Evolutionary conservation across 2,329 filamentous ascomycete species (phyloP), one percentile per base, ranked within the genome.

Genomic region (Neocatenulostroma microsporum): DNA sequence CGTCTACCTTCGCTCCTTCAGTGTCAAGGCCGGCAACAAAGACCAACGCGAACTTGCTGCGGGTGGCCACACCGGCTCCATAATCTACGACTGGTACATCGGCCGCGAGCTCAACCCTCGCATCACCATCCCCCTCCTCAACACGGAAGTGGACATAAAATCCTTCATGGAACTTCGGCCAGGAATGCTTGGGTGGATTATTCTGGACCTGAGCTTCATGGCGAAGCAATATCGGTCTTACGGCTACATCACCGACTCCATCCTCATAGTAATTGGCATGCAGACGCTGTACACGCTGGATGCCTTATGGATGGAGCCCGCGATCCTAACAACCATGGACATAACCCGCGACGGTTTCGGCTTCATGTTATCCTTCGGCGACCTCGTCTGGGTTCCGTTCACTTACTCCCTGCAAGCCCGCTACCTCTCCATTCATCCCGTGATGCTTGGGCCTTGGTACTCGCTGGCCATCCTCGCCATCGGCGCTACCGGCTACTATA

Each of bases 71-170:
- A 79, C 78, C 1, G 88, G 87, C 40, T 95, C 94, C 61, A 66
- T 86, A 45, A 63, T 95, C 24, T 95, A 96, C 61, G 89, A 96
- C 63, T 96, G 86, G 78, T 96, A 87, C 65, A 95, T 96, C 47
- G 89, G 89, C 14, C 84, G 89, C 19, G 89, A 96, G 62, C 78
- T 96, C 42, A 96, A 96, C 64, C 89, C 89, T 3, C 84, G 88
- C 32, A 62, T 93, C 41, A 76, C 72, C 0, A 66, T 94, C 17
- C 87, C 87, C 2, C 60, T 93, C 32, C 72, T 94, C 46, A 85
- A 86, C 40, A 28, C 25, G 10, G 82, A 86, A 50, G 72, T 95
- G 33, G 89, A 96, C 56, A 82, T 96, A 63, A 95, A 95, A 64
- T 72, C 80, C 42, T 95, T 81, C 61, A 83, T 83, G 61, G 89